Evolutionary conservation across 352 stramenopile species (phyloP).

Genomic region (Halophytophthora polymorphica): DNA sequence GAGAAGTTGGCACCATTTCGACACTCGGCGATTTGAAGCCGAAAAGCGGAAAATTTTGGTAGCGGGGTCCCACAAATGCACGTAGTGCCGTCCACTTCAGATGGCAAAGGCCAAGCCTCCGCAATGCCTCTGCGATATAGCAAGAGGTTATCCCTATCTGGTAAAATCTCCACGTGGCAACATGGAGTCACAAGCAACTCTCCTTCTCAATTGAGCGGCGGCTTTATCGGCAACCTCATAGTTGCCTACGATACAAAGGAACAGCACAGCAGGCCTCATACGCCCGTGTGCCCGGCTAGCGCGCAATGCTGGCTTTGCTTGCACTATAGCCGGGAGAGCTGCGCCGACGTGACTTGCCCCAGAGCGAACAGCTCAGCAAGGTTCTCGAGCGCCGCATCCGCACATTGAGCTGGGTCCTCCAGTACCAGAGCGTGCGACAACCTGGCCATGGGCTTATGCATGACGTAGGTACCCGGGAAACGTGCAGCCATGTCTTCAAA

Average conservation of each 20-base stretch:
- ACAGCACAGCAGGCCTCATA: no score
- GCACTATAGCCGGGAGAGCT: constrained; percentile 7
- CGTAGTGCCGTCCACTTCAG: no score
- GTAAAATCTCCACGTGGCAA: no score
- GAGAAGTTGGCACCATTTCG: constrained; percentile 6
- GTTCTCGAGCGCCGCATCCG: constrained; percentile 28
- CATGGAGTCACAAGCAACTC: no score
- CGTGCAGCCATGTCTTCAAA: constrained; percentile 25
- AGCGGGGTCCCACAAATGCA: constrained; percentile 1
- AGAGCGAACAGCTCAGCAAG: constrained; percentile 16
- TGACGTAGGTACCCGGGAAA: constrained; percentile 34
- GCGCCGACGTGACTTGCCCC: background rate
- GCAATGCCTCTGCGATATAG: no score
- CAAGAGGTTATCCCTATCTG: no score
- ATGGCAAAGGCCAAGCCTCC: no score
- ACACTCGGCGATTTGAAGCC: constrained; percentile 1
- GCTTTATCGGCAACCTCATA: no score
- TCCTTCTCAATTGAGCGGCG: no score
- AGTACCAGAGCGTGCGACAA: constrained; percentile 45
- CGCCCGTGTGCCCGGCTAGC: no score
- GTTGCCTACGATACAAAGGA: no score
- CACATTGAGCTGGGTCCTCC: constrained; percentile 35
- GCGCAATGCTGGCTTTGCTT: background rate
- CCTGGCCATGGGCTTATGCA: constrained; percentile 22
- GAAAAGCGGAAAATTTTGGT: background rate